These are phyloP conservation scores for Colletotrichum plurivorum DNA, from an alignment of 2,329 filamentous ascomycete genomes.

Conservation along the genomic window DNA sequence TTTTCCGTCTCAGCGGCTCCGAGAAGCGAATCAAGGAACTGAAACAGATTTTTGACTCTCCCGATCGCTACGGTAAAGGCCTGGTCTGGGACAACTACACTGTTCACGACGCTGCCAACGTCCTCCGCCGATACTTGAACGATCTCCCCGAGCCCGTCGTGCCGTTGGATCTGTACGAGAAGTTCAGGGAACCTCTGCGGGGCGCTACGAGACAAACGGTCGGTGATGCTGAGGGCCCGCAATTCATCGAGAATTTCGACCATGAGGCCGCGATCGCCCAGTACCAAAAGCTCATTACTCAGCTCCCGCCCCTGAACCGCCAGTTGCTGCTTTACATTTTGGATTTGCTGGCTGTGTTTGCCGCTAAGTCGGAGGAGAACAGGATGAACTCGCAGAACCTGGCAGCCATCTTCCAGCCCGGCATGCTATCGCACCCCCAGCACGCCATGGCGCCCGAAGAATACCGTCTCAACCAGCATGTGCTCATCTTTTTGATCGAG, in stretches of 20 bases:
- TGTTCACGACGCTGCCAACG: conserved; percentile 97
- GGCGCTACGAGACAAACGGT: conserved; percentile 80
- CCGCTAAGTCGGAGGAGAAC: conserved; percentile 95
- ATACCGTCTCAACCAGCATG: conserved; percentile 95
- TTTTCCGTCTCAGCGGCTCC: conserved; percentile 95
- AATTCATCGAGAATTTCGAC: conserved; percentile 75
- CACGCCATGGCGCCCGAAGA: conserved; percentile 97
- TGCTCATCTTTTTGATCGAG: conserved; percentile 97
- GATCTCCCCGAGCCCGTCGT: conserved; percentile 97
- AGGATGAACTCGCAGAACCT: conserved; percentile 97
- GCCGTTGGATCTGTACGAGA: conserved; percentile 91
- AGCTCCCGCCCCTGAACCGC: conserved; percentile 91
- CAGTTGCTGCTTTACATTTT: conserved; percentile 96
- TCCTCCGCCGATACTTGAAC: conserved; percentile 94
- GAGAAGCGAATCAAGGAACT: conserved; percentile 99
- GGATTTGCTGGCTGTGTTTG: conserved; percentile 95
- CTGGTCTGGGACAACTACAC: conserved; percentile 98
- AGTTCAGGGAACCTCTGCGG: conserved; percentile 87
- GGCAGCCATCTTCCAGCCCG: conserved; percentile 97
- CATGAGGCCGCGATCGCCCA: conserved; percentile 81
- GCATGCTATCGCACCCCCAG: conserved; percentile 91
- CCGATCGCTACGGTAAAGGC: conserved; percentile 95
- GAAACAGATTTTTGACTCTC: conserved; percentile 91
- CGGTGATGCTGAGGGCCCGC: conserved; percentile 76
- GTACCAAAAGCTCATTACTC: conserved; percentile 93